Percentiles rank a stretch among this genome's conserved stretches.
These are phyloP conservation scores for Pseudocercospora crystallina DNA, from an alignment of 2,329 filamentous ascomycete genomes.

Conservation along the genomic window DNA sequence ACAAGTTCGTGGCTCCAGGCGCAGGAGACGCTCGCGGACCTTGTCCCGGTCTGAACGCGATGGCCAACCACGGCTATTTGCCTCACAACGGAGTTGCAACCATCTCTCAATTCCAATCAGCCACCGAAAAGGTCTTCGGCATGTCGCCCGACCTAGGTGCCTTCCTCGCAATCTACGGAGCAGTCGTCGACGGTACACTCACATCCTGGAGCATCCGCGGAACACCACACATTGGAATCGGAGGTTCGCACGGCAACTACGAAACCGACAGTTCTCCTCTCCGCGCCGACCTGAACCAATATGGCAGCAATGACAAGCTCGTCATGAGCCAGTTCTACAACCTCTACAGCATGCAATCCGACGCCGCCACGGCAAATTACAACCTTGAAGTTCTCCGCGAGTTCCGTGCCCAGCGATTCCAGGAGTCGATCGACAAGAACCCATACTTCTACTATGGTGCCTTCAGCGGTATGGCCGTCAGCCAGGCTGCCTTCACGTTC, in stretches of 20 bases:
- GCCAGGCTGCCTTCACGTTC: conserved; percentile 6
- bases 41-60: conserved; percentile 37
- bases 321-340: conserved; percentile 24
- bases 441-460: conserved; percentile 21
- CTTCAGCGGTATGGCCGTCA: conserved; percentile 2
- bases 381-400: conserved; percentile 32
- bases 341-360: conserved; percentile 30
- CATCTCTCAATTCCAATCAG: conserved; percentile 32
- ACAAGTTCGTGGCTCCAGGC: conserved; percentile 27
- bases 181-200: conserved; percentile 34
- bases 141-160: conserved; percentile 34
- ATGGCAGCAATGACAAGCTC: conserved; percentile 24
- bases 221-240: conserved; percentile 26
- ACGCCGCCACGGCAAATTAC: conserved; percentile 32
- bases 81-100: conserved; percentile 36
- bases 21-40: conserved; percentile 31
- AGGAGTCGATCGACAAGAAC: conserved; percentile 19
- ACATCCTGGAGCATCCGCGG: conserved; percentile 33
- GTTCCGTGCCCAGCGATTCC: conserved; percentile 31
- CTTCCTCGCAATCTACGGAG: conserved; percentile 36
- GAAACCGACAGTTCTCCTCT: conserved; percentile 37
- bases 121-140: conserved; percentile 28
- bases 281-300: conserved; percentile 34
- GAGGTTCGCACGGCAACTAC: conserved; percentile 35
- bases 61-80: conserved; percentile 36